phyloP scores from a whole-genome alignment of 2,329 filamentous ascomycete genomes.

The Lachnellula suecica region DNA sequence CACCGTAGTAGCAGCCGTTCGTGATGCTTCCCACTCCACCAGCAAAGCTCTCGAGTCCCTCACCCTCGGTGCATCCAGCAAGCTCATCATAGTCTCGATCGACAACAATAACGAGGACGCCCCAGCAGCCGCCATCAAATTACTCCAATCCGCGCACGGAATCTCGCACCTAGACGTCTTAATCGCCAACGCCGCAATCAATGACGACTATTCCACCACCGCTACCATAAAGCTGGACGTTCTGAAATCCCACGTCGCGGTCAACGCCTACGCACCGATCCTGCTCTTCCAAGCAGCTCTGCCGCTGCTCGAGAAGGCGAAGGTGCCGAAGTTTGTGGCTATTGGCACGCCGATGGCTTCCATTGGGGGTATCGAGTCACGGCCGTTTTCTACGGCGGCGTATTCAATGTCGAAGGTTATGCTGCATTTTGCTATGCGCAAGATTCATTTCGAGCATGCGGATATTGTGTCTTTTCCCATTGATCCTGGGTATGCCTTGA shows the following conservation, averaged over 20 bases:
- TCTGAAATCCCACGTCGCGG: neutral
- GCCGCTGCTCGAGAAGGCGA: neutral
- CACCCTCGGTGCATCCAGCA: neutral
- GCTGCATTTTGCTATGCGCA: no score
- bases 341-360: neutral
- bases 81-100: neutral
- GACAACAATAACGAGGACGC: neutral
- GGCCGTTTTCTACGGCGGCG: neutral
- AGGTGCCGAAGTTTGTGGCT: neutral
- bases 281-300: neutral
- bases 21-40: constrained; percentile 15
- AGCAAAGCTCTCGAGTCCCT: constrained; percentile 6
- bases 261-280: neutral
- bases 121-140: neutral
- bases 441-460: no score
- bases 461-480: no score
- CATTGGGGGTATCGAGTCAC: neutral
- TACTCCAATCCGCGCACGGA: neutral
- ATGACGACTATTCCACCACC: neutral
- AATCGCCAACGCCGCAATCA: neutral
- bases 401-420: no score
- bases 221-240: neutral
- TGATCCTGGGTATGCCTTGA: no score
- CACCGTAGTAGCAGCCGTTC: constrained; percentile 13
- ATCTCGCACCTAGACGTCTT: neutral